Conservation (phyloP, 148 eudicot species). For the Rhododendron vialii region DNA sequence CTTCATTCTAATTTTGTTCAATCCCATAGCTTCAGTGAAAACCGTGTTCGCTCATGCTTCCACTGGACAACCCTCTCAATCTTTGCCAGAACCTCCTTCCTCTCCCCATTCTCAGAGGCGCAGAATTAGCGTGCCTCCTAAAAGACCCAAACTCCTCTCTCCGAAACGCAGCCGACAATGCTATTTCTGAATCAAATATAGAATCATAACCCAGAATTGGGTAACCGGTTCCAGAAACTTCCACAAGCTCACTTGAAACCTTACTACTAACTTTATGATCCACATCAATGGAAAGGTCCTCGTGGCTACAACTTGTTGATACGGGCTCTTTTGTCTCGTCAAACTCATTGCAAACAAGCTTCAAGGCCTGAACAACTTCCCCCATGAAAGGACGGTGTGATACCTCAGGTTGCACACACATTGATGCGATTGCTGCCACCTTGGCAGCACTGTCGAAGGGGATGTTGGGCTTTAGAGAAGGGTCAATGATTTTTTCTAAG, state of each 20-base stretch:
- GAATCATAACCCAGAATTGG: conserved; percentile 33
- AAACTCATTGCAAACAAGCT: conserved; percentile 68
- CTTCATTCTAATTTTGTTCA: conserved; percentile 13
- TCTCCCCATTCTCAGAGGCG: conserved; percentile 47
- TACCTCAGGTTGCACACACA: conserved; percentile 95
- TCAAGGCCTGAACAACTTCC: conserved; percentile 96
- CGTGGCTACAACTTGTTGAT: conserved; percentile 49
- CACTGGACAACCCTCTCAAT: conserved; percentile 45
- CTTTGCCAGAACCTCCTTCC: conserved; percentile 52
- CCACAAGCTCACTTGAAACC: conserved; percentile 19
- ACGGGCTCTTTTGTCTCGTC: conserved; percentile 47
- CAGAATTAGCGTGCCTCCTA: conserved; percentile 67
- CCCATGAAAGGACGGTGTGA: conserved; percentile 95
- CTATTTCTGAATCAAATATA: conserved; percentile 50
- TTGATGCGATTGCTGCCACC: conserved; percentile 87
- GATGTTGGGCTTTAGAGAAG: conserved; percentile 44
- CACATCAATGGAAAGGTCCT: conserved; percentile 35
- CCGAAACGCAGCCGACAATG: conserved; percentile 29
- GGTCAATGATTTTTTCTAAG: conserved; percentile 63
- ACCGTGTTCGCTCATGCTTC: conserved; percentile 69
- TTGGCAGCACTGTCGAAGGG: conserved; percentile 73
- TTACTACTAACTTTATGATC: conserved; percentile 35
- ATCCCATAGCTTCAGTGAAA: conserved; percentile 41
- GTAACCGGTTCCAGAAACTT: conserved; percentile 23
- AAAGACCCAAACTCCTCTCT: conserved; percentile 38